A percentile compares a stretch with the other conserved stretches of the same genome.
Conservation (phyloP, 192 early-diverging fungal genomes). For the Chytriomyces confervae region DNA sequence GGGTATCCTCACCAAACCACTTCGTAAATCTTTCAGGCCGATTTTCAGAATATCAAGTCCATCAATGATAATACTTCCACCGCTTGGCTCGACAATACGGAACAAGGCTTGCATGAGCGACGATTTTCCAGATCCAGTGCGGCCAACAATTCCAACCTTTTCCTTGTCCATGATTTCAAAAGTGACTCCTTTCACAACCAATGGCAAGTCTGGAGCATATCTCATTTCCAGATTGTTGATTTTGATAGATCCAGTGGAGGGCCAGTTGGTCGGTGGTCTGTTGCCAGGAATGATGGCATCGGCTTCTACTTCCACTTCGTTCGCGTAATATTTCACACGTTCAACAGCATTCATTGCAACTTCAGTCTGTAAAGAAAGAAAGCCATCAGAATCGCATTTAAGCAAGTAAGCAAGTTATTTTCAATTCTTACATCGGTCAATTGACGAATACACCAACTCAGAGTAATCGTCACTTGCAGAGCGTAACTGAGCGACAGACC, state of each 20-base stretch:
- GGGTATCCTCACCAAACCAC: conserved; percentile 57
- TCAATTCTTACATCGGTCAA: conserved; percentile 59
- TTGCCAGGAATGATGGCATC: conserved; percentile 27
- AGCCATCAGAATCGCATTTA: neutral
- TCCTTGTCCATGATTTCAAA: conserved; percentile 46
- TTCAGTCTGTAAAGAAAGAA: conserved; percentile 43
- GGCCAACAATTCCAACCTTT: conserved; percentile 61
- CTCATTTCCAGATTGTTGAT: conserved; percentile 50
- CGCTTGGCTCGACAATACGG: conserved; percentile 65
- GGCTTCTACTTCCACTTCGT: conserved; percentile 52
- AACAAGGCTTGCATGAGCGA: conserved; percentile 75
- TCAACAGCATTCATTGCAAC: conserved; percentile 66
- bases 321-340: conserved; percentile 58
- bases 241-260: conserved; percentile 50
- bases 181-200: conserved; percentile 50
- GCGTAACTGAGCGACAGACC: conserved; percentile 78
- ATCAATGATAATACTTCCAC: conserved; percentile 74
- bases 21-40: conserved; percentile 64
- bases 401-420: neutral
- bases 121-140: conserved; percentile 85
- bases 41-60: conserved; percentile 69
- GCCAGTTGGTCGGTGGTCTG: conserved; percentile 54
- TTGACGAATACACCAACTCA: conserved; percentile 83
- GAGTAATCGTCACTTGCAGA: conserved; percentile 74
- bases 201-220: conserved; percentile 56